A percentile compares a stretch with the other conserved stretches of the same genome.
Conservation (phyloP, 2,329 filamentous ascomycete species). For the Neopestalotiopsis sp. region DNA sequence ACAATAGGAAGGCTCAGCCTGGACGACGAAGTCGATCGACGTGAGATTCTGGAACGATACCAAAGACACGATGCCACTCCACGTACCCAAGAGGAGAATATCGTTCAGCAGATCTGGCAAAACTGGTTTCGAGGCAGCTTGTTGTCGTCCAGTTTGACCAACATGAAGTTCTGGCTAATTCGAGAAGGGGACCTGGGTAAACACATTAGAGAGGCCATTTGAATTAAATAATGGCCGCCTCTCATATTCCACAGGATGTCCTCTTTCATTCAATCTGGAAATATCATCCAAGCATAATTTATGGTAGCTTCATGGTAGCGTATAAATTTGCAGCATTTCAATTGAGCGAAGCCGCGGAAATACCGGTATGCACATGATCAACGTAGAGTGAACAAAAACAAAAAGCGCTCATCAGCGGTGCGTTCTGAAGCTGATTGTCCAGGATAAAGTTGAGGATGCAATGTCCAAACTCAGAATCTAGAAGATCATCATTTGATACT, state of each 20-base stretch:
- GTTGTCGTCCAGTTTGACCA: slow-evolving; percentile 43
- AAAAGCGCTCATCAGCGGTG: not conserved
- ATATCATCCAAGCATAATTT: not conserved
- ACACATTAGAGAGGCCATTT: slow-evolving; percentile 31
- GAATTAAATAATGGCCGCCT: not conserved
- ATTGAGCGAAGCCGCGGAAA: not conserved
- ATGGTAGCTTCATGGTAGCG: not conserved
- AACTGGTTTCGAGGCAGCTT: slow-evolving; percentile 49
- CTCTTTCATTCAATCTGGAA: not conserved
- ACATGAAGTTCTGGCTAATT: slow-evolving; percentile 50
- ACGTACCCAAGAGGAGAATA: slow-evolving; percentile 31
- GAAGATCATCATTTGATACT: not conserved
- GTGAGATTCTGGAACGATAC: slow-evolving; percentile 10
- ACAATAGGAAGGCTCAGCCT: not conserved
- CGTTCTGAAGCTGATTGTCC: not conserved
- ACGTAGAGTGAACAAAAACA: not conserved
- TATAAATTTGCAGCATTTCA: not conserved
- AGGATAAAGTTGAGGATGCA: not conserved
- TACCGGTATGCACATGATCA: not conserved
- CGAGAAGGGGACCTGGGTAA: slow-evolving; percentile 45
- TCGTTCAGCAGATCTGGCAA: slow-evolving; percentile 54
- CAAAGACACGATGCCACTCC: slow-evolving; percentile 6
- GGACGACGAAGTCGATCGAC: slow-evolving; percentile 12
- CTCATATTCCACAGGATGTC: not conserved
- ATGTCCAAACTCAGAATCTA: not conserved